Conservation (phyloP, 2,329 filamentous ascomycete species). For the Colletotrichum salicis region DNA sequence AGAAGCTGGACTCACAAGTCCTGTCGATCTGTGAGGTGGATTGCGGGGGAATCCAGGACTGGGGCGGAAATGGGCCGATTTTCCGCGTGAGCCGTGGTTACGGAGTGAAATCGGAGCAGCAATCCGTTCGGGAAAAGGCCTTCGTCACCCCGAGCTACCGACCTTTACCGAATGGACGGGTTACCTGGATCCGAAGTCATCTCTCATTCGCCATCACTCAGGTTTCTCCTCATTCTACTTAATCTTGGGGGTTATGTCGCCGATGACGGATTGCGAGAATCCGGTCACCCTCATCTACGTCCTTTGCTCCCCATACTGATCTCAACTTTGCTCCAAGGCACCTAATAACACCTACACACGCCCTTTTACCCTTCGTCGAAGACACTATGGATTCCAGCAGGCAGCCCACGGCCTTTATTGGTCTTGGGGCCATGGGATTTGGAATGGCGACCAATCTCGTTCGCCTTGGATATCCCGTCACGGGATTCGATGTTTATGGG, state of each 20-base stretch:
- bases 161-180: neutral
- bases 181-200: neutral
- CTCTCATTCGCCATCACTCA: neutral
- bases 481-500: neutral
- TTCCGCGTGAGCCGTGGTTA: neutral
- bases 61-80: neutral
- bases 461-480: neutral
- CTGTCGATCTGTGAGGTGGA: neutral
- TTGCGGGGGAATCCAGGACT: neutral
- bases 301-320: neutral
- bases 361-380: neutral
- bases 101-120: neutral
- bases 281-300: neutral
- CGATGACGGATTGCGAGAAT: neutral
- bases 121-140: neutral
- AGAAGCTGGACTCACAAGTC: neutral
- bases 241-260: neutral
- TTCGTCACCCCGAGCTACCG: neutral
- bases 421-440: slow-evolving; percentile 84
- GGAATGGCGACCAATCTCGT: slow-evolving; percentile 80
- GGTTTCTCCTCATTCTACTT: neutral
- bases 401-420: slow-evolving; percentile 42
- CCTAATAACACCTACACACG: neutral
- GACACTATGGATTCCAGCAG: neutral
- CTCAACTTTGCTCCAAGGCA: neutral